Evolutionary conservation across 257 asterid genomes (phyloP), one percentile per base, ranked within the genome.

Genomic region (Solanum lignicaule): DNA sequence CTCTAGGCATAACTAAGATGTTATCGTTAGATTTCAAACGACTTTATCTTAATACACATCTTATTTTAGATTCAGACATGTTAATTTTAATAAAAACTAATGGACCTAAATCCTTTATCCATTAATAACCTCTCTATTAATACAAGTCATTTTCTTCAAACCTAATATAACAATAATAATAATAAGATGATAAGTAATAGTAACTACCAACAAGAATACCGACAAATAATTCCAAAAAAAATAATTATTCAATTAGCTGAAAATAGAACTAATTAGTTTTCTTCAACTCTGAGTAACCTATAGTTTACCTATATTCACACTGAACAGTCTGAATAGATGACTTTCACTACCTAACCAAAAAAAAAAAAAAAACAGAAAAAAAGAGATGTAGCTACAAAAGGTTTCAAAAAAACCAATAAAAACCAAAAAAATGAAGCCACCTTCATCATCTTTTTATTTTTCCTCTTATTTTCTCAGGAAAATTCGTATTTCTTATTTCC

Each of bases 381-480:
- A n/a, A 43, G n/a, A 15, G 4, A 16, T 21, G 33, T 39, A 14
- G 84, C 62, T 41, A 41, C 65, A 55, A 78, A 32, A 29, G 5
- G 9, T 4, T 12, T 33, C n/a, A n/a, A 76, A n/a, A 6, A 31
- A 76, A 15, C n/a, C 2, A 65, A 10, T 11, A 65, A 65, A 5
- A n/a, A 65, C 7, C 3, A 68, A 71, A 38, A 29, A 82, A 79
- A 91, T 90, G 93, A 92, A 92, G 87, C 73, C 91, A 43, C 68
- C 87, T 69, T 39, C 86, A 74, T 38, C 84, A 75, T 23, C 92
- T 13, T 88, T 91, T 72, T 60, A 92, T 23, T 76, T 91, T 23
- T 16, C 91, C n/a, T 35, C 91, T 69, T 55, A 84, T 9, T 21
- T 82, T 82, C 86, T 82, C 11, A 72, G 82, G 29, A 91, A 91